A percentile compares a stretch with the other conserved stretches of the same genome.
These are phyloP conservation scores for Apiotrichum gamsii DNA, from an alignment of 1,284 basidiomycete species.

Conservation along the genomic window DNA sequence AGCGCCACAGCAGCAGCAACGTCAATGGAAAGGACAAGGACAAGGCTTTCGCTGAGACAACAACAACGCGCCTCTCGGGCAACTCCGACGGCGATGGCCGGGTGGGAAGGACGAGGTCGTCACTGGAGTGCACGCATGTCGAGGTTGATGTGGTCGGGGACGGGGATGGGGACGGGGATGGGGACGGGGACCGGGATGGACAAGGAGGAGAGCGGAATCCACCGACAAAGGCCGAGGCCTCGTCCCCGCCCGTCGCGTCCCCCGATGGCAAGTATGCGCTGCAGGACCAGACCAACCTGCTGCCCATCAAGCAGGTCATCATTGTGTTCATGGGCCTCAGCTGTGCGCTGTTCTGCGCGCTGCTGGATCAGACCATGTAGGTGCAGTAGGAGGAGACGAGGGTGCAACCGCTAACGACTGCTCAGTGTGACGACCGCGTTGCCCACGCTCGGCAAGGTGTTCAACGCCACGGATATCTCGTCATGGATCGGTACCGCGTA, in stretches of 20 bases:
- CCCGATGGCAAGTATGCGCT: conserved; percentile 36
- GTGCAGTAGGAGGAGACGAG: conserved; percentile 31
- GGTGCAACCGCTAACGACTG: conserved; percentile 49
- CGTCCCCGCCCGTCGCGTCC: no score
- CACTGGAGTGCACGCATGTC: not conserved
- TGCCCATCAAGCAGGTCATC: conserved; percentile 60
- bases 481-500: conserved; percentile 56
- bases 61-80: not conserved
- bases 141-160: conserved; percentile 2
- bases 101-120: no score
- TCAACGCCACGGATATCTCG: conserved; percentile 58
- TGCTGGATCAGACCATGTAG: conserved; percentile 46
- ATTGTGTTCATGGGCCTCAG: conserved; percentile 57
- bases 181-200: conserved; percentile 1
- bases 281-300: conserved; percentile 66
- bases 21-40: no score
- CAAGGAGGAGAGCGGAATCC: not conserved
- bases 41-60: no score
- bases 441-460: conserved; percentile 58
- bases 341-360: conserved; percentile 50
- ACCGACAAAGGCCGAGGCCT: not conserved
- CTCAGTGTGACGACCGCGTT: conserved; percentile 60
- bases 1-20: not conserved
- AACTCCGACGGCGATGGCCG: conserved; percentile 3
- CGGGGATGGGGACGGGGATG: not conserved